Conservation (phyloP, 2,329 filamentous ascomycete genomes). For the Paramyrothecium sp. region DNA sequence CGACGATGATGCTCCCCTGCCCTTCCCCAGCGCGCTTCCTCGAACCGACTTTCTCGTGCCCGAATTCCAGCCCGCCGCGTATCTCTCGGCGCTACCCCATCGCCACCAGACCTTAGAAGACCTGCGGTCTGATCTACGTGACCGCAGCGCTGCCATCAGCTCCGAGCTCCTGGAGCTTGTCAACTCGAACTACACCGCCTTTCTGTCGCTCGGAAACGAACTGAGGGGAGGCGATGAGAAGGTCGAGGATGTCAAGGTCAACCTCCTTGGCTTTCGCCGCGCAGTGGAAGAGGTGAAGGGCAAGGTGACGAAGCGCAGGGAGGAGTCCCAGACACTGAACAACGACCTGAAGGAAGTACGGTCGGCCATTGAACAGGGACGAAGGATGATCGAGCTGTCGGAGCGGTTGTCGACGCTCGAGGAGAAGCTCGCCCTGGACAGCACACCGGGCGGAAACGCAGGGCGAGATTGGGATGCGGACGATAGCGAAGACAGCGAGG, state of each 20-base stretch:
- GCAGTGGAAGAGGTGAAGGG: constrained; percentile 74
- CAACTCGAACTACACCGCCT: constrained; percentile 92
- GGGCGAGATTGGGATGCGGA: constrained; percentile 23
- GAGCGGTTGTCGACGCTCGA: constrained; percentile 64
- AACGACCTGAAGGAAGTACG: constrained; percentile 66
- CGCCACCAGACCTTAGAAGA: constrained; percentile 97
- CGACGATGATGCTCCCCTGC: constrained; percentile 69
- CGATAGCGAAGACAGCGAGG: constrained; percentile 38
- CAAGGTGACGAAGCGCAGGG: constrained; percentile 61
- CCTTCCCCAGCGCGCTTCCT: constrained; percentile 83
- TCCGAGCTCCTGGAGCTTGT: constrained; percentile 91
- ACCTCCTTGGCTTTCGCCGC: constrained; percentile 79
- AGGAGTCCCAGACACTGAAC: constrained; percentile 61
- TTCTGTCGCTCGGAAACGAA: constrained; percentile 78
- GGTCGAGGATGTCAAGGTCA: constrained; percentile 86
- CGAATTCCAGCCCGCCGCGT: constrained; percentile 75
- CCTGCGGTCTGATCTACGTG: constrained; percentile 79
- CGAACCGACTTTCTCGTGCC: constrained; percentile 78
- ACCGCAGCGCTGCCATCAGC: constrained; percentile 75
- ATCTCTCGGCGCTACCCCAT: constrained; percentile 77
- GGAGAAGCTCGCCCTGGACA: constrained; percentile 56
- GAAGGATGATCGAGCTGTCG: constrained; percentile 66
- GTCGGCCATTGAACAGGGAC: constrained; percentile 58
- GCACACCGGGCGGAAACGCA: constrained; percentile 19
- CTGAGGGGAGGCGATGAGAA: constrained; percentile 86